Percentiles rank a stretch among this genome's conserved stretches.
These are phyloP conservation scores for Carex arenaria DNA, from an alignment of 202 grass and related monocot species.

Conservation along the genomic window DNA sequence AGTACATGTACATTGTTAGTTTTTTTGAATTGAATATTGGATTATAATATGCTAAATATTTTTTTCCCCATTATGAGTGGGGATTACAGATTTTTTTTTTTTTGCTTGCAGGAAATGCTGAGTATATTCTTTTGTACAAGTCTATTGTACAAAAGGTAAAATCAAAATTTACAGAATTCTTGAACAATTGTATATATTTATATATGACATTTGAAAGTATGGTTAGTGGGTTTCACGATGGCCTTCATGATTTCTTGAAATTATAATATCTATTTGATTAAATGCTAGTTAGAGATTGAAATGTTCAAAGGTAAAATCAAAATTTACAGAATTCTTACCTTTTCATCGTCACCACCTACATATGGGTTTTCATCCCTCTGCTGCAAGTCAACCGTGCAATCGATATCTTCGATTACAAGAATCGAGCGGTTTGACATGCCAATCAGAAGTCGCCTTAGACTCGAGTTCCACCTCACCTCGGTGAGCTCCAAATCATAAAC, in stretches of 20 bases:
- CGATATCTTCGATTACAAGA: slow-evolving; percentile 87
- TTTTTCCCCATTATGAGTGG: background rate
- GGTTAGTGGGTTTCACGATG: slow-evolving; percentile 16
- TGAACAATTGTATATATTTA: background rate
- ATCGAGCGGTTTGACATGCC: slow-evolving; percentile 78
- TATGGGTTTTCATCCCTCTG: slow-evolving; percentile 41
- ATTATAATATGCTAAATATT: background rate
- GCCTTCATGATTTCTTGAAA: background rate
- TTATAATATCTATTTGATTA: background rate
- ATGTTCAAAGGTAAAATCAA: background rate
- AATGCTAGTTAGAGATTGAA: background rate
- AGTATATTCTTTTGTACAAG: background rate
- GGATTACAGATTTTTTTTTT: background rate
- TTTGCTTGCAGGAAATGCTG: background rate
- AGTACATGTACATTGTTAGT: background rate
- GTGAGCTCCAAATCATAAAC: slow-evolving; percentile 88
- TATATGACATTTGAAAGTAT: background rate
- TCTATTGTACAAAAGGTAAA: too few relatives aligned
- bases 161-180: background rate
- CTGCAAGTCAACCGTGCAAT: slow-evolving; percentile 69
- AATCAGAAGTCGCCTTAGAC: slow-evolving; percentile 51
- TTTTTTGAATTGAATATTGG: background rate
- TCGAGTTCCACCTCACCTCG: slow-evolving; percentile 56
- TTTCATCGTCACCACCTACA: slow-evolving; percentile 8
- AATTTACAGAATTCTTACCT: background rate